phyloP scores from a whole-genome alignment of 352 stramenopile species.

The Pythium myriotylum region DNA sequence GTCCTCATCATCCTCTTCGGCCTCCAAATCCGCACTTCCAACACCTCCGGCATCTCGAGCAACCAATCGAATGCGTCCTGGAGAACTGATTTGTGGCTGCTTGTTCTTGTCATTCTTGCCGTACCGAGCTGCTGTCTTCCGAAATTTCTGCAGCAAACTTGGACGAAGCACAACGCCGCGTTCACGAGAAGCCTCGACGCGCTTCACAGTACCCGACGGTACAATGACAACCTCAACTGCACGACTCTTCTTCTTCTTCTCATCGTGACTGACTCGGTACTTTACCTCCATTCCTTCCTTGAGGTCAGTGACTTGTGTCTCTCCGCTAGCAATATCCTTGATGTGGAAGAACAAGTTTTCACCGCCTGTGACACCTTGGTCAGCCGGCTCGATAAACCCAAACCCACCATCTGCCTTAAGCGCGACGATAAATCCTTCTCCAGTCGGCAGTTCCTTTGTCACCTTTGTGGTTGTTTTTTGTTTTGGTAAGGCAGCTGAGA shows the following conservation, averaged over 20 bases:
- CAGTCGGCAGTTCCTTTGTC: conserved; percentile 26
- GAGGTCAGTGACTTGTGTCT: conserved; percentile 50
- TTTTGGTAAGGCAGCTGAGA: conserved; percentile 32
- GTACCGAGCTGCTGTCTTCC: conserved; percentile 37
- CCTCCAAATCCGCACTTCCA: conserved; percentile 14
- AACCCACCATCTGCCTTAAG: conserved; percentile 72
- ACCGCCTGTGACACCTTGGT: conserved; percentile 36
- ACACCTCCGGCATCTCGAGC: conserved; percentile 7
- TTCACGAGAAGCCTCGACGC: conserved; percentile 34
- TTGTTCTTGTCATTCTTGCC: conserved; percentile 39
- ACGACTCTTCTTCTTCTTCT: conserved; percentile 79
- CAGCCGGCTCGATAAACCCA: conserved; percentile 71
- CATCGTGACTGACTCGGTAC: conserved; percentile 56
- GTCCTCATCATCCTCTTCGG: conserved; percentile 31
- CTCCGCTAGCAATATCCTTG: conserved; percentile 60
- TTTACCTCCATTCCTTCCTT: conserved; percentile 76
- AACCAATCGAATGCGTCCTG: conserved; percentile 56
- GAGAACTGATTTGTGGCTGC: conserved; percentile 41
- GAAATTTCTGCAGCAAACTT: conserved; percentile 56
- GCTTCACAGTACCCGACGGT: conserved; percentile 63
- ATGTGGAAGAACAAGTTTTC: conserved; percentile 85
- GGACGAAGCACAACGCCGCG: conserved; percentile 61
- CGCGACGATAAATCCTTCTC: conserved; percentile 64
- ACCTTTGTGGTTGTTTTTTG: conserved; percentile 12
- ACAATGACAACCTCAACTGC: conserved; percentile 52